Base-by-base conservation (phyloP, 2,329 filamentous ascomycete genomes). In the Xylariaceae sp. region DNA sequence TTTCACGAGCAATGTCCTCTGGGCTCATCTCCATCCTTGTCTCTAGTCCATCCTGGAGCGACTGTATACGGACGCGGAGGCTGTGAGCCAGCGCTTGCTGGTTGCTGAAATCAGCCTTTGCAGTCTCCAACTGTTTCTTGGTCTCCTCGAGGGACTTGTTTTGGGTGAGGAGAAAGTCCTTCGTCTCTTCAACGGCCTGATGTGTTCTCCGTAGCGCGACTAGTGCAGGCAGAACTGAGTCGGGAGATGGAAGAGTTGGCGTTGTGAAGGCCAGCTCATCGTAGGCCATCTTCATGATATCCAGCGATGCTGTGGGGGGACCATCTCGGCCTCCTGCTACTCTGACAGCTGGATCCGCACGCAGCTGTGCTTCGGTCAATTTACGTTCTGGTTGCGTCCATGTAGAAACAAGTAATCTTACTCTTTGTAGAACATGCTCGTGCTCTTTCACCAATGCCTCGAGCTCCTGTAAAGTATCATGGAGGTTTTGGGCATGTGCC, bases 191-290 rank as follows among this genome's bases (percentile, higher is more conserved):
- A 34, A 85, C 74, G 12, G 78, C 79, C 40, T 74, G 69, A 41
- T 81, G 73, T 3, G 82, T 80, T 51, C 75, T 78, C 36, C 83
- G 78, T 38, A 88, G 63, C 5, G 86, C 85, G 28, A 92, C 59
- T 4, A 94, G 67, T 5, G 81, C 77, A 3, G 85, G 84, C 5
- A 92, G 62, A 5, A 81, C 69, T 14, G 86, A 90, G 34, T 73
- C 76, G 8, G 76, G 66, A 16, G 71, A 68, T 3, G 86, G 85
- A 15, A 90, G 65, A 50, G 78, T 78, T 7, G 83, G 81, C 36
- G 80, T 71, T 11, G 73, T 69, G 30, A 73, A 65, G 9, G 77
- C 72, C 32, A 88, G 65, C 12, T 73, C 70, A 36, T 78, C 72
- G 52, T 88, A 87, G 3, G 83, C 84, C 34, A 69, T 64, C 51